These are phyloP conservation scores for Castanospermum australe DNA, from an alignment of 306 rosid genomes.

Conservation along the genomic window DNA sequence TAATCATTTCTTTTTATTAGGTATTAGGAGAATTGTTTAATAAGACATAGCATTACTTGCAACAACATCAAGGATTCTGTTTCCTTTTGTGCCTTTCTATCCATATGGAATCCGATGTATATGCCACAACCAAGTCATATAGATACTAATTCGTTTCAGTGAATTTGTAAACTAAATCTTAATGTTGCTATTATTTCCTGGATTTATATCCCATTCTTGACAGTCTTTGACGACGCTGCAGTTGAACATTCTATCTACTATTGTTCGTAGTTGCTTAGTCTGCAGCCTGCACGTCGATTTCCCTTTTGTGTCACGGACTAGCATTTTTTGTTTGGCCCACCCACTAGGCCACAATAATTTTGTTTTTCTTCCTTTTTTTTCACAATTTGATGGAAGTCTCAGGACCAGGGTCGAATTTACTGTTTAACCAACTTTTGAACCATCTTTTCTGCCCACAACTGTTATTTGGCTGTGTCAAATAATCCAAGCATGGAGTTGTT, in stretches of 20 bases:
- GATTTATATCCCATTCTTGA: background rate
- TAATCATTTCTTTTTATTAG: no score
- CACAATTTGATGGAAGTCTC: background rate
- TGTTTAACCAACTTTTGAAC: background rate
- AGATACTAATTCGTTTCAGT: background rate
- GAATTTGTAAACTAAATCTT: background rate
- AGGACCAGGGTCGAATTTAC: background rate
- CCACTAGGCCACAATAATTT: no score
- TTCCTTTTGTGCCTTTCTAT: background rate
- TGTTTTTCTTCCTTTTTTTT: background rate
- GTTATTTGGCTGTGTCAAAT: background rate
- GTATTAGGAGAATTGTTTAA: no score
- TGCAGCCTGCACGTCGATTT: background rate
- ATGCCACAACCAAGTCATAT: background rate
- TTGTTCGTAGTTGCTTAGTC: background rate
- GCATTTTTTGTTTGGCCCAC: background rate
- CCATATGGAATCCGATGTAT: background rate
- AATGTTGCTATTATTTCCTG: background rate
- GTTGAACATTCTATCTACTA: background rate
- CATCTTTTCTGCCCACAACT: background rate
- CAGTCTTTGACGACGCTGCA: background rate
- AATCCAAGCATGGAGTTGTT: no score
- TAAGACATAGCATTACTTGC: no score
- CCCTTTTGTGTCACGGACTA: background rate
- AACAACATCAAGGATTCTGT: background rate